Evolutionary conservation across 1,284 basidiomycete genomes (phyloP), one percentile per base, ranked within the genome.

Genomic region (Peniophora sp.): DNA sequence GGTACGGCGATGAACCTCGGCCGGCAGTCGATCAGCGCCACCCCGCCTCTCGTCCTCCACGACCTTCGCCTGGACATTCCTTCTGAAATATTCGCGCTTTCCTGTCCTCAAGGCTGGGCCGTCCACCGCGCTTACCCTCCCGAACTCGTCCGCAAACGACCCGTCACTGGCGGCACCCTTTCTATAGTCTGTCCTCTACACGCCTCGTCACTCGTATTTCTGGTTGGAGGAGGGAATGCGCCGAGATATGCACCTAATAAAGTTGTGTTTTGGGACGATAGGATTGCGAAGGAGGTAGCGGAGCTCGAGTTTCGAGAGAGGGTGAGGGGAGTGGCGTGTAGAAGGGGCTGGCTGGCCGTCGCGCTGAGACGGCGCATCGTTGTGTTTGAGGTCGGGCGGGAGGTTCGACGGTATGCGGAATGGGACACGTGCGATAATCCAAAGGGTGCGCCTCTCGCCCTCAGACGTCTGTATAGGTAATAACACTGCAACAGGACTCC

Each of bases 181-280:
- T 73, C 84, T 16, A 74, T 82, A 39, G 90, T 84, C 2, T 75
- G 91, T 3, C 90, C 92, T 1, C 70, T 93, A 50, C 91, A 94
- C 59, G 77, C 83, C 20, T 88, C 92, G 2, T 93, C 92, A 53
- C 71, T 97, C 27, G 71, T 97, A 45, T 93, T 94, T 63, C 81
- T 97, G 38, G 77, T 96, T 56, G 94, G 94, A 46, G 94, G 94
- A 47, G 92, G 93, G 25, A 74, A 83, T 48, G 88, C 87, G 62
- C 94, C 94, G n/a, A 75, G 91, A 5, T 97, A 93, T 67, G 85
- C 94, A 24, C 91, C 90, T 23, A 97, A 97, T 72, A 97, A 97
- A 71, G 89, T 94, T 45, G 77, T 97, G 51, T 67, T 97, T 45
- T 97, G 90, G 85, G 88, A 97, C 67, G 91, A 93, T 67, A 76